A percentile compares a stretch with the other conserved stretches of the same genome.
phyloP scores from a whole-genome alignment of 331 rosid species.

The Rhamnella rubrinervis region DNA sequence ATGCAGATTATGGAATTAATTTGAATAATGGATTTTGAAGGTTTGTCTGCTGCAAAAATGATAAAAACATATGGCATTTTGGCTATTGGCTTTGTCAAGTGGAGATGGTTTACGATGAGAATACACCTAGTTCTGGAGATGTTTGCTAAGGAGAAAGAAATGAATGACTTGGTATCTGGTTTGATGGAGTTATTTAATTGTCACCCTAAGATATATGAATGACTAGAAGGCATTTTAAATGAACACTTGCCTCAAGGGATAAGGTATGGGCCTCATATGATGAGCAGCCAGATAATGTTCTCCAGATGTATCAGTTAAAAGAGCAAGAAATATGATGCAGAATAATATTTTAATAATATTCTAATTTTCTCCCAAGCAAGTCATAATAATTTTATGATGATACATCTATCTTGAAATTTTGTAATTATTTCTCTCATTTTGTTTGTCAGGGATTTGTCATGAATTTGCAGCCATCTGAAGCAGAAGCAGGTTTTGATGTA shows the following conservation, averaged over 20 bases:
- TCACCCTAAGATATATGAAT: too few species aligned
- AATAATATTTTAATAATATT: neutral
- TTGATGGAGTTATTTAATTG: too few species aligned
- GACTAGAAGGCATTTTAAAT: too few species aligned
- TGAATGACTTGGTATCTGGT: too few species aligned
- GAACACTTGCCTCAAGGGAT: neutral
- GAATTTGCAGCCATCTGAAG: conserved; percentile 98
- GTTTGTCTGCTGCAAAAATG: neutral
- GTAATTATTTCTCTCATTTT: conserved; percentile 15
- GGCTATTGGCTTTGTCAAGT: too few species aligned
- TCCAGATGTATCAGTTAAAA: neutral
- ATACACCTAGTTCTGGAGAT: too few species aligned
- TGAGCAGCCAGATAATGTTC: neutral
- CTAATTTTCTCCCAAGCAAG: neutral
- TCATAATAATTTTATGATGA: conserved; percentile 8
- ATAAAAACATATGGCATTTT: too few species aligned
- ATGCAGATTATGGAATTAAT: neutral
- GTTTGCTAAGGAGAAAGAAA: too few species aligned
- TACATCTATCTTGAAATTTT: neutral
- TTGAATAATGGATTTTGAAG: neutral
- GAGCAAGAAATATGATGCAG: neutral
- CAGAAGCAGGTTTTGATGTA: conserved; percentile 89
- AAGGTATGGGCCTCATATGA: conserved; percentile 8
- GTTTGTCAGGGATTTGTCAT: conserved; percentile 78
- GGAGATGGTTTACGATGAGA: too few species aligned